A percentile compares a stretch with the other conserved stretches of the same genome.
Evolutionary conservation across 768 basidiomycete species (phyloP).

Genomic region (Megacollybia marginata): DNA sequence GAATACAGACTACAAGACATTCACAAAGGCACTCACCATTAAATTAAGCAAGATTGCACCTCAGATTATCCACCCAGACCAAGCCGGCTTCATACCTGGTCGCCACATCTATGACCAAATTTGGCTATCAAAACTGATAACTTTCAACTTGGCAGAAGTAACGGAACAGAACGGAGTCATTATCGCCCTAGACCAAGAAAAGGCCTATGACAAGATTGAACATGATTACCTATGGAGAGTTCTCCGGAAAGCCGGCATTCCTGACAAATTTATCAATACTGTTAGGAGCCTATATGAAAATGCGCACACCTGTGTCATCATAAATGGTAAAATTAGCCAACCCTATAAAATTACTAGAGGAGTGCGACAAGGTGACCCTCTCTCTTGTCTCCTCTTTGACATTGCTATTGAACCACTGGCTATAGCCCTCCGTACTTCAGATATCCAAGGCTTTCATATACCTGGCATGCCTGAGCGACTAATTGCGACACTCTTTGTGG

Average conservation of each 20-base stretch:
- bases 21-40: slow-evolving; percentile 15
- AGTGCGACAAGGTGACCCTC: slow-evolving; percentile 21
- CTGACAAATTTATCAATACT: slow-evolving; percentile 7
- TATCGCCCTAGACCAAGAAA: background rate
- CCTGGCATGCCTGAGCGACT: slow-evolving; percentile 3
- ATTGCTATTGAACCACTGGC: slow-evolving; percentile 24
- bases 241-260: slow-evolving; percentile 3
- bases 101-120: too few species aligned
- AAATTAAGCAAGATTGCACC: slow-evolving; percentile 4
- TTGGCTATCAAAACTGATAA: too few species aligned
- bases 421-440: slow-evolving; percentile 5
- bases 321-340: slow-evolving; percentile 11
- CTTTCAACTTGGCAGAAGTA: too few species aligned
- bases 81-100: slow-evolving; percentile 15
- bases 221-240: slow-evolving; percentile 10
- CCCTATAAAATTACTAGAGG: slow-evolving; percentile 6
- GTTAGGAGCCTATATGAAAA: slow-evolving; percentile 8
- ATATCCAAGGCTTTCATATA: slow-evolving; percentile 11
- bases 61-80: slow-evolving; percentile 11
- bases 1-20: slow-evolving; percentile 22
- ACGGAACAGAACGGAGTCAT: slow-evolving; percentile 10
- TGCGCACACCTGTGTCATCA: slow-evolving; percentile 7
- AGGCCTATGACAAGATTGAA: slow-evolving; percentile 8
- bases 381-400: slow-evolving; percentile 25
- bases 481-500: slow-evolving; percentile 11